Conservation (phyloP, 2,329 filamentous ascomycete species). For the Hypoxylon sp. region DNA sequence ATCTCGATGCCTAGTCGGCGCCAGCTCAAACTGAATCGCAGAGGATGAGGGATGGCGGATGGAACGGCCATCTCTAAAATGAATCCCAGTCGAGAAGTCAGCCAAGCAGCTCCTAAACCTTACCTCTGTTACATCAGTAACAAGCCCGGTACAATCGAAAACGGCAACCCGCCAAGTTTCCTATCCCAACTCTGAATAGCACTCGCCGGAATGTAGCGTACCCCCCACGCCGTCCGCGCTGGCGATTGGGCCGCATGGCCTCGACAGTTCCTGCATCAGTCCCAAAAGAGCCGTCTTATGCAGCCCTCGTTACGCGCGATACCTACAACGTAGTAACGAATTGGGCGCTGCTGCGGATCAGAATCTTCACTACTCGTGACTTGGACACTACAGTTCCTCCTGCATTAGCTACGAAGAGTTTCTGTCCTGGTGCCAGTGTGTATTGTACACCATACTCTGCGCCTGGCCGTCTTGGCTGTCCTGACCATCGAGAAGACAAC, state of each 20-base stretch:
- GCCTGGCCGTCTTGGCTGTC: conserved; percentile 36
- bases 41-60: conserved; percentile 2
- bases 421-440: conserved; percentile 13
- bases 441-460: conserved; percentile 29
- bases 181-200: conserved; percentile 20
- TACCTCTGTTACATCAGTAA: conserved; percentile 30
- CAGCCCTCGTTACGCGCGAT: conserved; percentile 29
- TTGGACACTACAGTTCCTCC: conserved; percentile 30
- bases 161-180: conserved; percentile 27
- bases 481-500: conserved; percentile 6
- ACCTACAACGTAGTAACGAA: conserved; percentile 28
- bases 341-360: conserved; percentile 26
- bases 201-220: conserved; percentile 29
- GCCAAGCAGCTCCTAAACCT: background rate
- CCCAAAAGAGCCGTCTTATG: conserved; percentile 33
- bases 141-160: conserved; percentile 26
- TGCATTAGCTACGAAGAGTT: conserved; percentile 35
- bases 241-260: conserved; percentile 27
- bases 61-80: conserved; percentile 17
- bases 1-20: conserved; percentile 1
- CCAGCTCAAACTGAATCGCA: conserved; percentile 25
- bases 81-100: background rate
- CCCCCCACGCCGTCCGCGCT: conserved; percentile 26
- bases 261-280: conserved; percentile 25
- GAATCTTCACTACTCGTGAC: conserved; percentile 36